Percentiles rank a stretch among this genome's conserved stretches.
Conservation (phyloP, 2,329 filamentous ascomycete species). For the Lasiodiplodia theobromae region DNA sequence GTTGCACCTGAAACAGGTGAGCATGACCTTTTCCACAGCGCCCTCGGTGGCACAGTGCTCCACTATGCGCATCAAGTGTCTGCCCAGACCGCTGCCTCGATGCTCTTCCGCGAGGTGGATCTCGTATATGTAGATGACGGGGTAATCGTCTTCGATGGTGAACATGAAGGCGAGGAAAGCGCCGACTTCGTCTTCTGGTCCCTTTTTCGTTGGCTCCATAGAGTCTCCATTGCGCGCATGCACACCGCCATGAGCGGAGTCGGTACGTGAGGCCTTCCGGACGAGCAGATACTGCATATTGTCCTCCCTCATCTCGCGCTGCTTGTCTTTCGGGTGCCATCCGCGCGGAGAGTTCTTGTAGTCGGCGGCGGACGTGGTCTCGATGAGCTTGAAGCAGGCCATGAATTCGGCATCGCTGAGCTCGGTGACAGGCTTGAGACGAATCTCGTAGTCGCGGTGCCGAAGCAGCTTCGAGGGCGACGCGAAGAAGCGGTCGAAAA, state of each 20-base stretch:
- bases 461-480: constrained; percentile 6
- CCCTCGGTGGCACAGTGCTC: constrained; percentile 62
- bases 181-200: constrained; percentile 31
- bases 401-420: constrained; percentile 52
- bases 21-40: constrained; percentile 71
- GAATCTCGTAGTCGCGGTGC: constrained; percentile 38
- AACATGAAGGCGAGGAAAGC: constrained; percentile 71
- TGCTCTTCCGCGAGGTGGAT: constrained; percentile 69
- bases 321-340: constrained; percentile 70
- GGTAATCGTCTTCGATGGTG: constrained; percentile 66
- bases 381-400: constrained; percentile 64
- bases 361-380: constrained; percentile 68
- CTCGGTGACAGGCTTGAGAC: constrained; percentile 34
- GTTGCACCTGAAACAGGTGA: constrained; percentile 75
- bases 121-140: constrained; percentile 81
- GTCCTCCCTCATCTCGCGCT: constrained; percentile 70
- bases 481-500: constrained; percentile 29
- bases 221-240: neutral
- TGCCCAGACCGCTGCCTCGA: constrained; percentile 69
- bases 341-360: constrained; percentile 69
- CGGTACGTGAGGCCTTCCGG: constrained; percentile 37
- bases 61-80: constrained; percentile 64
- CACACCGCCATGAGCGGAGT: neutral
- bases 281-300: constrained; percentile 75
- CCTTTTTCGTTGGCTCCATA: neutral